These are phyloP conservation scores for Ramularia collo-cygni DNA, from an alignment of 2,329 filamentous ascomycete genomes.

Conservation along the genomic window DNA sequence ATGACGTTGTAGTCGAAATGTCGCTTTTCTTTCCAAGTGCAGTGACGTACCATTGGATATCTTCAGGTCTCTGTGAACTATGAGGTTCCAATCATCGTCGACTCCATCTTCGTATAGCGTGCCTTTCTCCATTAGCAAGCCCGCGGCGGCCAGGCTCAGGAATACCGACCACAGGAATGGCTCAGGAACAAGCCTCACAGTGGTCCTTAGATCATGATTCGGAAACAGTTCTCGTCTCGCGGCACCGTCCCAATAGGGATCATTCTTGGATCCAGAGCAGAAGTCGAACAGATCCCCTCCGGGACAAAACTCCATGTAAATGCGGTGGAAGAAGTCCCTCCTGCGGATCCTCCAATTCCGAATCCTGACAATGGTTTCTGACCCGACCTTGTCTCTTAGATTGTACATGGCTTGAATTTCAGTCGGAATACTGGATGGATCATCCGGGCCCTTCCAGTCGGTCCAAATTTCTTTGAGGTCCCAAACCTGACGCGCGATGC, in stretches of 20 bases:
- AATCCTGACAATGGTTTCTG: constrained; percentile 1
- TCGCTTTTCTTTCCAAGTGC: no score
- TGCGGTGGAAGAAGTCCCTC: background rate
- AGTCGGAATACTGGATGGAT: background rate
- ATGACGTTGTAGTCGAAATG: no score
- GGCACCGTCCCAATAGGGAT: background rate
- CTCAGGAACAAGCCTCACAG: background rate
- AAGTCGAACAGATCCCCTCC: background rate
- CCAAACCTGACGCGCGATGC: background rate
- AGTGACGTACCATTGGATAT: background rate
- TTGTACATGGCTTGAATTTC: constrained; percentile 3
- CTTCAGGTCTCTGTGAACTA: constrained; percentile 2
- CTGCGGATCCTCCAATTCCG: constrained; percentile 4
- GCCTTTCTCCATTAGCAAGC: constrained; percentile 1
- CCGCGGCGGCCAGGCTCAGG: background rate
- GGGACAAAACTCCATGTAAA: constrained; percentile 8
- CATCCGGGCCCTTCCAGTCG: background rate
- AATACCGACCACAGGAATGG: background rate
- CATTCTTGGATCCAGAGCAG: background rate
- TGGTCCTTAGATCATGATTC: background rate
- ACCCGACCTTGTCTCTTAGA: constrained; percentile 1
- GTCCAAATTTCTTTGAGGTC: constrained; percentile 1
- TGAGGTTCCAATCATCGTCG: background rate
- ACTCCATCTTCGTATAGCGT: background rate
- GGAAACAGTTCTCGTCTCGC: background rate